Conservation (phyloP, 108 stramenopile genomes). For the Discostella stelligeroides region DNA sequence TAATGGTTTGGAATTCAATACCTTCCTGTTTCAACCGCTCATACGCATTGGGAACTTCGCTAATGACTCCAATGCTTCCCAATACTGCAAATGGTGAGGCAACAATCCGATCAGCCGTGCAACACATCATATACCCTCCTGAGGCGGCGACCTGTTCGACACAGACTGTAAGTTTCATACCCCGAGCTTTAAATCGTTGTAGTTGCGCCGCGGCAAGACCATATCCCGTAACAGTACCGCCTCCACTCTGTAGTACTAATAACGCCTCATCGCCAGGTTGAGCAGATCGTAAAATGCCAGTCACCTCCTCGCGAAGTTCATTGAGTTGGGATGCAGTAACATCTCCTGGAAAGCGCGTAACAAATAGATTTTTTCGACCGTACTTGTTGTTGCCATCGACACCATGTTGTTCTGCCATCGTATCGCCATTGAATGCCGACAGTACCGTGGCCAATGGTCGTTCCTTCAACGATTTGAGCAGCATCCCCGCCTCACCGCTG, state of each 20-base stretch:
- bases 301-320: slow-evolving; percentile 89
- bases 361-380: slow-evolving; percentile 60
- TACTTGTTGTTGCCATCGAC: not conserved
- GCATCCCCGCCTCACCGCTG: slow-evolving; percentile 50
- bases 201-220: slow-evolving; percentile 92
- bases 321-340: slow-evolving; percentile 80
- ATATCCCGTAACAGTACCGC: slow-evolving; percentile 95
- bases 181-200: slow-evolving; percentile 73
- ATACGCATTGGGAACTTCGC: slow-evolving; percentile 90
- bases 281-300: slow-evolving; percentile 78
- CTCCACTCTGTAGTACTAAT: slow-evolving; percentile 83
- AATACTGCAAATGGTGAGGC: slow-evolving; percentile 86
- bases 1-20: slow-evolving; percentile 93
- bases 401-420: not conserved
- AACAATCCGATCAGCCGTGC: slow-evolving; percentile 82
- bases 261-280: slow-evolving; percentile 89
- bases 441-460: slow-evolving; percentile 71
- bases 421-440: slow-evolving; percentile 19
- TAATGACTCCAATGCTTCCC: slow-evolving; percentile 91
- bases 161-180: slow-evolving; percentile 85
- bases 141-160: slow-evolving; percentile 95
- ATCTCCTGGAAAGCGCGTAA: slow-evolving; percentile 87
- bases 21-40: slow-evolving; percentile 89
- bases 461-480: slow-evolving; percentile 65
- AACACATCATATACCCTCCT: slow-evolving; percentile 85